Base-by-base conservation (phyloP, 2,329 filamentous ascomycete species). In the Blastomyces silverae region DNA sequence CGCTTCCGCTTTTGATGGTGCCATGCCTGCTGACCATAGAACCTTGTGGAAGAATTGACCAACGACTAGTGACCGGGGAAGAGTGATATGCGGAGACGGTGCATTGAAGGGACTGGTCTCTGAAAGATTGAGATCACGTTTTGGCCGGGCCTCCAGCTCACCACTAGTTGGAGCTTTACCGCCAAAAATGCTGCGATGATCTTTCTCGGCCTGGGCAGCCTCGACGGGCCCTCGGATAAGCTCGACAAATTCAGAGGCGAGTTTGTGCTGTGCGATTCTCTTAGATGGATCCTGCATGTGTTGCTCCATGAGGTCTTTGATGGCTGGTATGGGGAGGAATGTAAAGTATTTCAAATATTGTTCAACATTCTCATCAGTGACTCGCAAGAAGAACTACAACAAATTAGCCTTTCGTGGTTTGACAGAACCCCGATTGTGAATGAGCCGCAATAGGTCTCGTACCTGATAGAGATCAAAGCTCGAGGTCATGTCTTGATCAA, bases 281-380 rank as follows among this genome's bases (percentile, higher is more conserved):
- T 88, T 86, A 0, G 87, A 83, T 0, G 90, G 89, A 64, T 92
- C 84, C 37, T 81, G 68, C 10, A 76, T 77, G 70, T 97, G 92
- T 67, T 88, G 75, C 42, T 80, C 75, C 84, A 97, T 89, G 62
- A 90, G 76, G 17, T 80, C 71, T 2, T 81, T 73, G 68, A 99
- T 95, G n/a, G 85, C 76, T 8, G 82, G 73, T 1, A 90, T 70
- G 0, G 93, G 89, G 48, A 96, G 77, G 74, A 99, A 96, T 0
- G 94, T 99, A 74, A 99, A 92, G 28, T 96, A 84, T 73, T 90
- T 93, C 52, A 99, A 82, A 67, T 96, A 89, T 42, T 82, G 84
- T 76, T 92, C 89, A 3, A 97, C 86, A 63, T 95, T 89, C 11
- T 84, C 84, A 73, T 99, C 94, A 0, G 92, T 82, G 0, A 89